Percentiles rank a stretch among this genome's conserved stretches.
phyloP scores from a whole-genome alignment of 352 stramenopile genomes.

The Blastocystis sp. region DNA sequence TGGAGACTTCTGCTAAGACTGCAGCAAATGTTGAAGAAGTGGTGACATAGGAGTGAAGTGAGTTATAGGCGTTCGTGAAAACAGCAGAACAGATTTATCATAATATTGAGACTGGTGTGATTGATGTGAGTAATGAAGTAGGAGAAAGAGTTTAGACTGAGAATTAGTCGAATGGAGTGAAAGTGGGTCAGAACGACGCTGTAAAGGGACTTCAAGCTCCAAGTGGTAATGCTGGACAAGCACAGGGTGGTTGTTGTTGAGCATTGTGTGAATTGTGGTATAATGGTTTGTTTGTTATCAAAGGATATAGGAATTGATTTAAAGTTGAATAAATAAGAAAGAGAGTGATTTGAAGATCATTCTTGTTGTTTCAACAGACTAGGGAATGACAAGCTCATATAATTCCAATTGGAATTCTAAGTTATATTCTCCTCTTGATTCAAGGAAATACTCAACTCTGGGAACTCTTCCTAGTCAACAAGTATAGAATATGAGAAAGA shows the following conservation, averaged over 20 bases:
- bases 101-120: constrained; percentile 86
- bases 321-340: neutral
- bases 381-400: neutral
- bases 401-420: neutral
- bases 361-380: neutral
- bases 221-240: neutral
- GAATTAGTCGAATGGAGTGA: constrained; percentile 51
- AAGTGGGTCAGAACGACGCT: constrained; percentile 48
- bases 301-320: neutral
- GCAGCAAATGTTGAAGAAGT: constrained; percentile 94
- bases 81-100: constrained; percentile 88
- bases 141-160: neutral
- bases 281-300: neutral
- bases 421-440: neutral
- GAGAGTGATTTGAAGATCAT: neutral
- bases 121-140: constrained; percentile 85
- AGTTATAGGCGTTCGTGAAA: constrained; percentile 82
- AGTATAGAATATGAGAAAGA: neutral
- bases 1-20: constrained; percentile 97
- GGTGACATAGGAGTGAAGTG: neutral
- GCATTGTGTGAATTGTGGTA: constrained; percentile 30
- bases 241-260: constrained; percentile 44
- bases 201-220: constrained; percentile 56
- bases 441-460: neutral
- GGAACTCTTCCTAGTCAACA: neutral